Evolutionary conservation across 306 rosid species (phyloP), one percentile per base, ranked within the genome.

Genomic region (Sechiopsis laciniata): DNA sequence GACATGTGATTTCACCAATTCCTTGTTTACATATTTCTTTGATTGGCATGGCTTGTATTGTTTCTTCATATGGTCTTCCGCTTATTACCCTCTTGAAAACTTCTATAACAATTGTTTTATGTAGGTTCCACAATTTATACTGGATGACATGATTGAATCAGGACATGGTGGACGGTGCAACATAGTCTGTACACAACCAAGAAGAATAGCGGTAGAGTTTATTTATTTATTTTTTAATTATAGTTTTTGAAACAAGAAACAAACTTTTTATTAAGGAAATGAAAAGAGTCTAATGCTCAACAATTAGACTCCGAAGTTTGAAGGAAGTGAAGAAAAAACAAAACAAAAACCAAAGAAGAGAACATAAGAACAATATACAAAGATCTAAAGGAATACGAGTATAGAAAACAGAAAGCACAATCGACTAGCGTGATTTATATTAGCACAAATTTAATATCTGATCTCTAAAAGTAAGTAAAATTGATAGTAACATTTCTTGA

Each of bases 121-220:
- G 83, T 71, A 91, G 97, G 98, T 92, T 83, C 96, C 98, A 3
- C 98, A 92, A 84, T 88, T 90, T 83, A 83, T 90, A 76, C 82
- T 92, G 96, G 98, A 92, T 84, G 96, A 84, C 81, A 90, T 87
- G 96, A 88, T 92, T 54, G 87, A 90, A 69, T 88, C 86, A 8
- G 93, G 91, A 55, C 51, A 32, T 72, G 97, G 98, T 80, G 98
- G 96, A 79, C 48, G 68, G 67, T 90, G 94, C 77, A 86, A 83
- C 82, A 93, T 93, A 73, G 75, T 93, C 78, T 93, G 98, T 88
- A 93, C 98, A 21, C 98, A 93, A 74, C 98, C 98, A 57, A 86
- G 98, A 79, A 88, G 98, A 86, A 93, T 93, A 84, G 98, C 98
- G 84, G 97, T 91, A 71, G 73, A 88, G 80, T 53, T 80, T 65